A percentile compares a stretch with the other conserved stretches of the same genome.
phyloP scores from a whole-genome alignment of 169 alveolate species.

The Amoebophrya sp. region DNA sequence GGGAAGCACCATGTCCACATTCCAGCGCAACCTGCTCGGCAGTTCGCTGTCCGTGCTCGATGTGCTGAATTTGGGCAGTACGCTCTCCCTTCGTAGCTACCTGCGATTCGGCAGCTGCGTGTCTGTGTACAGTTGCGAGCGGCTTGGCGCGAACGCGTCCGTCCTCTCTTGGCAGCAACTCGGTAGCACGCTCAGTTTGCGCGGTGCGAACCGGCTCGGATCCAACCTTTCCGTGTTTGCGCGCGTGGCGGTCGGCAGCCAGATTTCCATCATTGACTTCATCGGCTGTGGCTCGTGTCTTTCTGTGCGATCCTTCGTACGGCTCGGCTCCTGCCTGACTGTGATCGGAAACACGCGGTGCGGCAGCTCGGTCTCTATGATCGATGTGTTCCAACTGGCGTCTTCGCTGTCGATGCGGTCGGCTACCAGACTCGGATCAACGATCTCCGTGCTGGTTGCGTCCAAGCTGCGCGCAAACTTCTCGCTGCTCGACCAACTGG shows the following conservation, averaged over 20 bases:
- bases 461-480: background rate
- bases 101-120: background rate
- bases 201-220: background rate
- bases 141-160: background rate
- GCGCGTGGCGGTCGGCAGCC: background rate
- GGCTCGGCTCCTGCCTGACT: slow-evolving; percentile 20
- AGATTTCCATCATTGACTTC: background rate
- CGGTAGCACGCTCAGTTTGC: background rate
- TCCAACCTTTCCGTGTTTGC: background rate
- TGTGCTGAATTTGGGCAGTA: background rate
- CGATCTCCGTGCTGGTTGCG: background rate
- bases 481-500: background rate
- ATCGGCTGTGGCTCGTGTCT: background rate
- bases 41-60: background rate
- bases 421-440: background rate
- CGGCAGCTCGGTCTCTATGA: background rate
- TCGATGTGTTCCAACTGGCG: background rate
- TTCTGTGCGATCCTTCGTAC: background rate
- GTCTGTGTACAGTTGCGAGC: background rate
- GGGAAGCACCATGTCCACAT: background rate
- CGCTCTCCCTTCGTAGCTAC: slow-evolving; percentile 3
- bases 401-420: slow-evolving; percentile 13
- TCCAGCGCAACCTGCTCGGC: background rate
- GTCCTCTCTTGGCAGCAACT: background rate
- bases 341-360: background rate